Evolutionary conservation across 148 eudicot genomes (phyloP), one percentile per base, ranked within the genome.

Genomic region (Nyssa sinensis): DNA sequence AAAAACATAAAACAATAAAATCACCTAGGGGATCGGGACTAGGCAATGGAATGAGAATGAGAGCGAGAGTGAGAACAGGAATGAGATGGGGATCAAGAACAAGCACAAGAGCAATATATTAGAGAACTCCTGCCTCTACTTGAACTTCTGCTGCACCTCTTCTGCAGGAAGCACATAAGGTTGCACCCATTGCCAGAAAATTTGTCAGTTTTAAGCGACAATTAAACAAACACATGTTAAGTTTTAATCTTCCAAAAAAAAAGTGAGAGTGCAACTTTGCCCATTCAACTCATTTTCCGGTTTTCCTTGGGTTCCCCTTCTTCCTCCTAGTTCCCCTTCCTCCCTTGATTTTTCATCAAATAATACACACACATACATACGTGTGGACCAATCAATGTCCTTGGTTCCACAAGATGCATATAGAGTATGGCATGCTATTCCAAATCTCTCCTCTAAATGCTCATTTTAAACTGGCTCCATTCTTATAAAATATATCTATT

Each of bases 91-190:
- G 87, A 84, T 2, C 76, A 84, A 5, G 96, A 90, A 3, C 79
- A 84, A 10, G 97, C 90, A 8, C 88, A 84, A 4, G 97, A 92
- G 74, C 72, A 35, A 69, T 75, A 31, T 79, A 89, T 86, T n/a
- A 93, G 81, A 35, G 93, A 90, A 86, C 91, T 86, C 84, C 86
- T 86, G 44, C 83, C 89, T 74, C 93, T 86, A 70, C 91, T 87
- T 74, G 88, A 96, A 78, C 99, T 95, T 77, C 93, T 82, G 78
- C 98, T 93, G 64, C 75, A 88, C 74, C 91, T 77, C 97, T 86
- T 78, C 98, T 94, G 81, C 77, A 86, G 71, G 67, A 72, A 80
- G 21, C 75, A 62, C 6, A 37, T n/a, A 24, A 7, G 51, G 21
- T 64, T n/a, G 47, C 49, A 51, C 23, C 76, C 60, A 19, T 8